phyloP scores from a whole-genome alignment of 306 rosid species.

The Vigna radiata region DNA sequence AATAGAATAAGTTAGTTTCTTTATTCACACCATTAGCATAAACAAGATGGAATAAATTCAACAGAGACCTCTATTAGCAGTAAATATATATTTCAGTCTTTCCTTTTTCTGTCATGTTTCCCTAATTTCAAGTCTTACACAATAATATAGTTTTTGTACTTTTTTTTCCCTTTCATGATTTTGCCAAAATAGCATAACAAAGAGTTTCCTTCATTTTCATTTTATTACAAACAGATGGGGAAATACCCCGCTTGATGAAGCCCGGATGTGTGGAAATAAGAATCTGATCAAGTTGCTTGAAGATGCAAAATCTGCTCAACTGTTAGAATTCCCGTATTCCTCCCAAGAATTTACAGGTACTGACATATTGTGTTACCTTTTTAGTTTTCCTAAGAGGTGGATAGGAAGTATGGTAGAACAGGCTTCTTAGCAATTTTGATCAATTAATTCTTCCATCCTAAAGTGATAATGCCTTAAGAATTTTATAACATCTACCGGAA shows the following conservation, averaged over 20 bases:
- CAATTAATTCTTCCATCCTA: neutral
- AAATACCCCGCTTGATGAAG: conserved; percentile 90
- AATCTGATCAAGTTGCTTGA: conserved; percentile 78
- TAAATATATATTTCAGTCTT: neutral
- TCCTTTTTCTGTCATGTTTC: neutral
- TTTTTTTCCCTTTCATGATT: conserved; percentile 32
- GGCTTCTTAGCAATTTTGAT: conserved; percentile 1
- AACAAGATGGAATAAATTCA: neutral
- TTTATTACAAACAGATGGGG: conserved; percentile 77
- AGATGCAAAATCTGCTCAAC: conserved; percentile 74
- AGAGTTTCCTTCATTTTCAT: conserved; percentile 10
- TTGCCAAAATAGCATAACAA: neutral
- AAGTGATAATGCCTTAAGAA: neutral
- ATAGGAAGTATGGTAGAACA: conserved; percentile 9
- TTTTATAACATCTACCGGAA: conserved; percentile 1
- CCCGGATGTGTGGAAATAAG: conserved; percentile 81
- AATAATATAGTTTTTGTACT: neutral
- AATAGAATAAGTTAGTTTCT: neutral
- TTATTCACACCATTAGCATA: neutral
- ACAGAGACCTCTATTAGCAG: neutral
- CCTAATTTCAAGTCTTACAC: neutral
- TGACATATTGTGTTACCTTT: conserved; percentile 2
- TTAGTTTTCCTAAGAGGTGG: neutral
- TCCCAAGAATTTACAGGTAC: conserved; percentile 68
- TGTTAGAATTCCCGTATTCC: conserved; percentile 54